Conservation (phyloP, 768 basidiomycete species). For the Xerocomellus dryophilus region DNA sequence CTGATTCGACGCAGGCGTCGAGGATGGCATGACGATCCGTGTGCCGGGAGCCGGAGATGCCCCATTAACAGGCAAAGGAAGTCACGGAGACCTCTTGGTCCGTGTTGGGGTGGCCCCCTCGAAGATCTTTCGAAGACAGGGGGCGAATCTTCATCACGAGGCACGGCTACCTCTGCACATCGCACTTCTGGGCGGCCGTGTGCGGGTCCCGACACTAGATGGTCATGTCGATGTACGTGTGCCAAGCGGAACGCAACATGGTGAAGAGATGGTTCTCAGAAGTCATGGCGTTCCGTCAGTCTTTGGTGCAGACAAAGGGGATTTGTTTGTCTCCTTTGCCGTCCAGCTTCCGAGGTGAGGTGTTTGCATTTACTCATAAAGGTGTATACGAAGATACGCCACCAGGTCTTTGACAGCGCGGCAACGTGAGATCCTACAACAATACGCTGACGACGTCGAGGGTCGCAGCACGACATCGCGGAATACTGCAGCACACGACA, state of each 20-base stretch:
- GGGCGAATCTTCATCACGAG: constrained; percentile 85
- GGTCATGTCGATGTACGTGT: constrained; percentile 94
- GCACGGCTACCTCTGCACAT: constrained; percentile 87
- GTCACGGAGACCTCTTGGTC: constrained; percentile 81
- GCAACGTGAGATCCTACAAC: constrained; percentile 84
- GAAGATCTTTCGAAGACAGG: constrained; percentile 85
- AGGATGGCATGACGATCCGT: constrained; percentile 91
- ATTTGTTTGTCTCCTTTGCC: constrained; percentile 85
- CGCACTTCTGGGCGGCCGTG: constrained; percentile 89
- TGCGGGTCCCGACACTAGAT: constrained; percentile 91
- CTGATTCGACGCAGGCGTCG: constrained; percentile 59
- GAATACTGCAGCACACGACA: constrained; percentile 11
- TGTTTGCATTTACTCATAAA: constrained; percentile 2
- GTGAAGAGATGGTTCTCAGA: constrained; percentile 94
- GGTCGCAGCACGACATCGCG: constrained; percentile 42
- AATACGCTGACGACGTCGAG: constrained; percentile 92
- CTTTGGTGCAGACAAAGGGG: constrained; percentile 62
- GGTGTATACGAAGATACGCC: constrained; percentile 3
- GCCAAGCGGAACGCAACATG: constrained; percentile 90
- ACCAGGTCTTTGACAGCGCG: constrained; percentile 74
- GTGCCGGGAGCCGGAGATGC: constrained; percentile 81
- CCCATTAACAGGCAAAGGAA: constrained; percentile 74
- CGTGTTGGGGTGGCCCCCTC: constrained; percentile 82
- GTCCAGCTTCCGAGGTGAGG: constrained; percentile 87
- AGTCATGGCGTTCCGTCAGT: constrained; percentile 75